These are phyloP conservation scores for Pelargonium myrrhifolium DNA, from an alignment of 441 rosid genomes.

Conservation along the genomic window DNA sequence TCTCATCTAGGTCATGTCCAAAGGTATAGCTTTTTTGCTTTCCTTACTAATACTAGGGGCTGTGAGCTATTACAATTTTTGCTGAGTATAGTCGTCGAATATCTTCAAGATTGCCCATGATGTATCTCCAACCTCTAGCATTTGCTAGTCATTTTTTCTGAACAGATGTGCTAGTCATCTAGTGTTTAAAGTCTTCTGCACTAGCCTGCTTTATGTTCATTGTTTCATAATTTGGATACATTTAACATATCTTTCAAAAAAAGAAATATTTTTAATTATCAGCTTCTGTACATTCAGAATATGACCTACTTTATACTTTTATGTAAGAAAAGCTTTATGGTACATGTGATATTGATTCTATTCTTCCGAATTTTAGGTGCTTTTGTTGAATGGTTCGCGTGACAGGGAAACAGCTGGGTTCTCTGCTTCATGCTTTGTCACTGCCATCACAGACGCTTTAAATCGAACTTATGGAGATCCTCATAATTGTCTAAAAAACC, in stretches of 20 bases:
- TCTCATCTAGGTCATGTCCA: conserved; percentile 70
- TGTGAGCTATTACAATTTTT: background rate
- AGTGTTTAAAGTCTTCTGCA: no score
- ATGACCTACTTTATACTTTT: background rate
- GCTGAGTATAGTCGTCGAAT: background rate
- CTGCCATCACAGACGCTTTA: conserved; percentile 73
- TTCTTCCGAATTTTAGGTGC: conserved; percentile 40
- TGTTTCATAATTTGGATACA: no score
- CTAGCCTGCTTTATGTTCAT: no score
- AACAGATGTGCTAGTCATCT: no score
- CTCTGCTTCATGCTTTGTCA: conserved; percentile 73
- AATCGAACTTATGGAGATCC: conserved; percentile 72
- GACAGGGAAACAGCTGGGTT: conserved; percentile 80
- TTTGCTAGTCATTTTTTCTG: background rate
- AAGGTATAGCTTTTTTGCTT: conserved; percentile 43
- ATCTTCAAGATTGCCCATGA: background rate
- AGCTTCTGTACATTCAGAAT: background rate
- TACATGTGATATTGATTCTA: conserved; percentile 10
- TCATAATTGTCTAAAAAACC: conserved; percentile 50
- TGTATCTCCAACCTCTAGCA: background rate
- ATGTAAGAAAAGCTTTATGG: background rate
- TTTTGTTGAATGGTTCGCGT: conserved; percentile 66
- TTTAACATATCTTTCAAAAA: no score
- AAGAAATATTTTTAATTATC: no score
- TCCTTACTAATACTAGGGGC: background rate